These are phyloP conservation scores for Diaporthe vaccinii DNA, from an alignment of 2,329 filamentous ascomycete genomes.

Conservation along the genomic window DNA sequence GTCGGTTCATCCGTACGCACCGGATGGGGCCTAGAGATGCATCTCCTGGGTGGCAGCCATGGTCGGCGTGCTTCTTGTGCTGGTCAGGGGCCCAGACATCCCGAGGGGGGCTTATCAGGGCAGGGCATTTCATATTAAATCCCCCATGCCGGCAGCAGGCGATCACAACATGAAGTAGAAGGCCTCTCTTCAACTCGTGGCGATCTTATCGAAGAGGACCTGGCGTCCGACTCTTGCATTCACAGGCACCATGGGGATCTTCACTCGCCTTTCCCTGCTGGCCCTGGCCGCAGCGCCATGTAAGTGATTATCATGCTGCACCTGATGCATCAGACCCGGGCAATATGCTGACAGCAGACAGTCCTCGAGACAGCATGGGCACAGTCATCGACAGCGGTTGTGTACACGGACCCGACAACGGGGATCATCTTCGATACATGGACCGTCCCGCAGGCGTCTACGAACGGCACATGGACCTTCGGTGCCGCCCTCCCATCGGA, in stretches of 20 bases:
- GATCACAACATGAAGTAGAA: background rate
- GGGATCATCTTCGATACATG: constrained; percentile 67
- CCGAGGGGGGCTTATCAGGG: constrained; percentile 14
- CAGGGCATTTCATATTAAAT: constrained; percentile 13
- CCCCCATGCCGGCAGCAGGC: constrained; percentile 17
- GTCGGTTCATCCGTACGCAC: constrained; percentile 21
- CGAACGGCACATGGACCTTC: constrained; percentile 52
- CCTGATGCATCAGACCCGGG: background rate
- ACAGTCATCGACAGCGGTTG: constrained; percentile 46
- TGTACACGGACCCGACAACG: constrained; percentile 61
- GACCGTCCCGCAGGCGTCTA: constrained; percentile 53
- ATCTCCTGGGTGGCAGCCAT: constrained; percentile 1
- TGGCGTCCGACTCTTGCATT: constrained; percentile 16
- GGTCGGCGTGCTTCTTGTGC: background rate
- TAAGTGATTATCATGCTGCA: constrained; percentile 10
- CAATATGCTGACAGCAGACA: background rate
- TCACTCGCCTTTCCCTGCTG: constrained; percentile 24
- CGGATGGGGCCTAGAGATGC: constrained; percentile 6
- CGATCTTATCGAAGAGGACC: background rate
- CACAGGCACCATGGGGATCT: constrained; percentile 25
- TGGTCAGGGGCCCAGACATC: background rate
- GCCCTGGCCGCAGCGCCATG: constrained; percentile 26
- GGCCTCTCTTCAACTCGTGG: constrained; percentile 9
- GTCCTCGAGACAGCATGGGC: constrained; percentile 38
- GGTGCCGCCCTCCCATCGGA: constrained; percentile 63